phyloP scores from a whole-genome alignment of 768 basidiomycete genomes.

The Agaricus subrufescens region DNA sequence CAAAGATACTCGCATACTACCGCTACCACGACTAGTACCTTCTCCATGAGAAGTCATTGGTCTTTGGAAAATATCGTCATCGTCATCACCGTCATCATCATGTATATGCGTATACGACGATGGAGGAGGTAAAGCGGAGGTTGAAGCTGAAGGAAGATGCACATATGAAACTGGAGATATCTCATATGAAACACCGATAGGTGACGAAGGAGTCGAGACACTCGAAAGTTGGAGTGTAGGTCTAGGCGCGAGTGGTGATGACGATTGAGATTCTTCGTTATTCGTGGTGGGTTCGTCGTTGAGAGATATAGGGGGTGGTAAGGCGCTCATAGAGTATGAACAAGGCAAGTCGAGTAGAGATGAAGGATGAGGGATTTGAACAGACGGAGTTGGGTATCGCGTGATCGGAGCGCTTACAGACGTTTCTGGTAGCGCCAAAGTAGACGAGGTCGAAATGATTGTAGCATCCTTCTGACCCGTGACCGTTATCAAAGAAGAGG shows the following conservation, averaged over 20 bases:
- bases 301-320: neutral
- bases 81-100: too few species aligned
- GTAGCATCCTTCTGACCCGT: neutral
- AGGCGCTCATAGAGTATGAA: neutral
- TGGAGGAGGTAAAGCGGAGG: neutral
- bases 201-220: neutral
- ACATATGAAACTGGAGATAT: neutral
- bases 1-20: neutral
- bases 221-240: neutral
- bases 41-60: too few species aligned
- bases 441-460: neutral
- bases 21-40: too few species aligned
- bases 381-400: neutral
- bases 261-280: neutral
- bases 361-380: neutral
- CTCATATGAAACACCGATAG: neutral
- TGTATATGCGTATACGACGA: neutral
- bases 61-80: too few species aligned
- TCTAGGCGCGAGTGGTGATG: neutral
- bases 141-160: neutral
- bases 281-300: neutral
- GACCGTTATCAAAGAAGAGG: neutral
- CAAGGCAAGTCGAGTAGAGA: neutral
- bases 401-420: constrained; percentile 1
- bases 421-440: neutral